Base-by-base conservation (phyloP, 768 basidiomycete genomes). In the Sarcomyxa edulis region DNA sequence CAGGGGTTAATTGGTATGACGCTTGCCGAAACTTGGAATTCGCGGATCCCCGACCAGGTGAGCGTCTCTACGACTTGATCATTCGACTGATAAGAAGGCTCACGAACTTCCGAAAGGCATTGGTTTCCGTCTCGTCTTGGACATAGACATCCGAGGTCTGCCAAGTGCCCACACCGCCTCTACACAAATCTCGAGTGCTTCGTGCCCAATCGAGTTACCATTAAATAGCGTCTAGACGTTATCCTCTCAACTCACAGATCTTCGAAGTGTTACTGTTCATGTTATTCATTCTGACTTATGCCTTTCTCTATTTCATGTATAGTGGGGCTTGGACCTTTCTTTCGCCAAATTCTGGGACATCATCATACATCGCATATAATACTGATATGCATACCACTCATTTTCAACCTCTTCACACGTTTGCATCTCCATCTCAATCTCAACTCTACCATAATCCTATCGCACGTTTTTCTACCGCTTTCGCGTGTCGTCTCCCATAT, bases 1-100 rank as follows among this genome's bases (percentile, higher is more conserved):
- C 39, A 88, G 84, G 82, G 85, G 53, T 55, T 6, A 78, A 76
- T 38, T 87, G 84, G 78, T 85, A 92, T 55, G 66, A 83, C 40
- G 83, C 74, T 5, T 93, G 90, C 66, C 72, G 71, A 62, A 83
- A 89, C 54, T 51, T 58, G 27, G 66, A 63, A 55, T 23, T 56
- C 3, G 61, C 61, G 52, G 76, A 73, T n/a, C 62, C 56, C 32
- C 76, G 81, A 38, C 78, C 74, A 39, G 69, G 81, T 90, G 51
- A 22, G 83, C 71, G 19, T 40, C 31, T 45, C 32, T 9, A 33
- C 32, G 6, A 23, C 22, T 5, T 26, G 9, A 38, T 34, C 35
- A 16, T 21, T 33, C n/a, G n/a, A 32, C 19, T 22, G 35, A 39
- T n/a, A 18, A 44, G 15, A 23, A 18, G 18, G 18, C 35, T 50